These are phyloP conservation scores for Rhizophagus sp. DNA, from an alignment of 192 early-diverging fungal genomes.

Conservation along the genomic window DNA sequence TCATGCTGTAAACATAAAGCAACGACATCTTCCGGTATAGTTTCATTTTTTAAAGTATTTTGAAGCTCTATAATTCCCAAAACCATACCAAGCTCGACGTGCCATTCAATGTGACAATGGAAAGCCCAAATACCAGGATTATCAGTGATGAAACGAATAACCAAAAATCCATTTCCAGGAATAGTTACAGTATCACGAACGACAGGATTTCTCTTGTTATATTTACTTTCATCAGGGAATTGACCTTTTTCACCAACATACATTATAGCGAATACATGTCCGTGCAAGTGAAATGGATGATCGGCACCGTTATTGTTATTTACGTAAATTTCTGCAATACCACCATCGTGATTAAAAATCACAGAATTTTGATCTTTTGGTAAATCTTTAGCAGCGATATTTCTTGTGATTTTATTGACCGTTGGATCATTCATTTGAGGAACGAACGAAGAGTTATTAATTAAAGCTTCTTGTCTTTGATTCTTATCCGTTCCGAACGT, in stretches of 20 bases:
- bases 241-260: slow-evolving; percentile 35
- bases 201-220: slow-evolving; percentile 33
- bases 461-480: no score
- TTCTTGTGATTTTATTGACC: no score
- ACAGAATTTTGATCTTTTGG: background rate
- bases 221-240: slow-evolving; percentile 2
- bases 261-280: slow-evolving; percentile 41
- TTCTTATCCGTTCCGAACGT: no score
- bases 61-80: slow-evolving; percentile 31
- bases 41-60: no score
- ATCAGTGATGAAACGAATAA: slow-evolving; percentile 31
- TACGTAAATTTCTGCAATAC: background rate
- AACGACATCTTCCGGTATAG: no score
- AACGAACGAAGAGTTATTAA: no score
- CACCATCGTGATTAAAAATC: background rate
- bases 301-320: background rate
- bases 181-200: slow-evolving; percentile 39
- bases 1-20: no score
- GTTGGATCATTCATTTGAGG: no score
- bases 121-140: slow-evolving; percentile 46
- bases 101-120: slow-evolving; percentile 52
- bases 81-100: slow-evolving; percentile 44
- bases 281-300: slow-evolving; percentile 27
- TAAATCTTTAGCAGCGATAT: background rate
- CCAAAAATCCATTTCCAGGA: slow-evolving; percentile 31